Percentiles rank a stretch among this genome's conserved stretches.
Evolutionary conservation across 495 filamentous ascomycete genomes (phyloP).

Genomic region (Talaromyces wortmannii): DNA sequence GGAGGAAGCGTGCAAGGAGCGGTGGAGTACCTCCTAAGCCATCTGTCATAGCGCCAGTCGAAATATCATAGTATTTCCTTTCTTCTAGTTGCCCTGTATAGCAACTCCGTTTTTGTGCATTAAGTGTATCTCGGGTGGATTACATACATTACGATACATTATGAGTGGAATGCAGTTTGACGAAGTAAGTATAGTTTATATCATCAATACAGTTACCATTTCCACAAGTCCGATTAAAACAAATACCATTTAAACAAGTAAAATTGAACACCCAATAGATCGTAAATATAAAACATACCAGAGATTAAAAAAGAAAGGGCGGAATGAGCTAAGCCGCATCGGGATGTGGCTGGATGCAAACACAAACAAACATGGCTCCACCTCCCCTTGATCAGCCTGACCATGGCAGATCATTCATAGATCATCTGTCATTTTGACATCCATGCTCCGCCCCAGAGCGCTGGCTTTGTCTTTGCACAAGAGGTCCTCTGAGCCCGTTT

Average conservation of each 20-base stretch:
- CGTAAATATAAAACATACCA: too few species aligned
- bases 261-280: too few species aligned
- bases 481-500: constrained; percentile 53
- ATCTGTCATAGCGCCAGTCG: constrained; percentile 16
- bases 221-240: too few species aligned
- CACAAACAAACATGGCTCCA: not conserved
- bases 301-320: too few species aligned
- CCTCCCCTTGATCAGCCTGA: not conserved
- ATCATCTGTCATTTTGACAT: not conserved
- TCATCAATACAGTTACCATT: too few species aligned
- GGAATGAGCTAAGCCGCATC: too few species aligned
- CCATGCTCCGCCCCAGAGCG: not conserved
- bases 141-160: too few species aligned
- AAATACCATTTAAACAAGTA: too few species aligned
- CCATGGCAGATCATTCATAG: not conserved
- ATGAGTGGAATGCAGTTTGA: too few species aligned
- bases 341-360: not conserved
- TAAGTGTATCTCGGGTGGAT: too few species aligned
- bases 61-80: constrained; percentile 4
- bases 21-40: constrained; percentile 62
- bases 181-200: too few species aligned
- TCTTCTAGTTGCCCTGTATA: not conserved
- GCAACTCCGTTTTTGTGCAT: too few species aligned
- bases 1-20: constrained; percentile 96
- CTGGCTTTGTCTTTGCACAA: not conserved